phyloP scores from a whole-genome alignment of 768 basidiomycete species.

The Pisolithus marmoratus region DNA sequence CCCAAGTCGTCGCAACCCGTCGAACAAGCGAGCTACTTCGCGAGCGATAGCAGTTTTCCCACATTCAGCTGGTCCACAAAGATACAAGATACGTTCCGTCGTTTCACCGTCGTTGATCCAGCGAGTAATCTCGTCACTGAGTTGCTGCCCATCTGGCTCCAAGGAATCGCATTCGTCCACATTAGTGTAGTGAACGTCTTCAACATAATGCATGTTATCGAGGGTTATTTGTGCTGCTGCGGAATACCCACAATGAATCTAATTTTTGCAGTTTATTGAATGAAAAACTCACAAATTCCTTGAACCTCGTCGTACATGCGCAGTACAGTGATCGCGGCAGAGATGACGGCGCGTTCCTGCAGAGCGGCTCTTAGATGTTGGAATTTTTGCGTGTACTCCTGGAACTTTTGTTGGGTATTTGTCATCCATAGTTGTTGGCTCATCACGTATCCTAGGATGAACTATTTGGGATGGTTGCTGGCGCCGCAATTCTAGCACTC shows the following conservation, averaged over 20 bases:
- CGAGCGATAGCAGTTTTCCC: conserved; percentile 30
- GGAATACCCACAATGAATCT: not conserved
- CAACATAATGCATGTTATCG: conserved; percentile 13
- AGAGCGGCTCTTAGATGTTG: not conserved
- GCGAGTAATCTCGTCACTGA: conserved; percentile 13
- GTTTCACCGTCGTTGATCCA: conserved; percentile 14
- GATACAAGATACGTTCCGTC: conserved; percentile 18
- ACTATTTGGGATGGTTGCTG: not conserved
- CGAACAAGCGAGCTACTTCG: conserved; percentile 22
- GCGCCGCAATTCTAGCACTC: not conserved
- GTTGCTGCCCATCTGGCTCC: conserved; percentile 3
- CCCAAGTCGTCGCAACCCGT: conserved; percentile 23
- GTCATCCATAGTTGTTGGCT: conserved; percentile 3
- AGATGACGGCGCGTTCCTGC: not conserved
- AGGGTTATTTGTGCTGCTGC: conserved; percentile 9
- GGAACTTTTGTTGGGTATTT: not conserved
- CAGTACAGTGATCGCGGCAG: not conserved
- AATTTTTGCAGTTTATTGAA: not conserved
- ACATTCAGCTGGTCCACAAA: conserved; percentile 23
- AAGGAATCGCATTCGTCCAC: conserved; percentile 7
- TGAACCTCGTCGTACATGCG: conserved; percentile 1
- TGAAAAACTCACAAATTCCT: not conserved
- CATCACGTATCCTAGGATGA: not conserved
- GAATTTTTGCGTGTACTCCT: not conserved
- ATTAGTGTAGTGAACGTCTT: conserved; percentile 16